Evolutionary conservation across 1,284 basidiomycete genomes (phyloP).

Genomic region (Rhodotorula mucilaginosa): DNA sequence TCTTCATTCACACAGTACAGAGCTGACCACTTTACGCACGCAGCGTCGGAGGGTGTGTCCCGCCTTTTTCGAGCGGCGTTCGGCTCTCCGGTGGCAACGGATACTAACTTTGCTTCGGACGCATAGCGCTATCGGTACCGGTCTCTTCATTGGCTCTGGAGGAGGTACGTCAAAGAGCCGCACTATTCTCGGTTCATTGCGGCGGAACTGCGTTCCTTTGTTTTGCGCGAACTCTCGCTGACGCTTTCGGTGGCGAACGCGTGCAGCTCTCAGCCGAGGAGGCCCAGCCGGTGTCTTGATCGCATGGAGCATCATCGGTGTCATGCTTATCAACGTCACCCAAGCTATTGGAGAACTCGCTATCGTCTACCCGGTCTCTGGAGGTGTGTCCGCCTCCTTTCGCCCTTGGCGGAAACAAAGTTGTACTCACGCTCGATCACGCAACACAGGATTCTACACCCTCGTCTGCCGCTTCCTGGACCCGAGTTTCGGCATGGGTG

Average conservation of each 20-base stretch:
- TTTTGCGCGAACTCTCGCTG: not conserved
- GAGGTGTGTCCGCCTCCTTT: constrained; percentile 34
- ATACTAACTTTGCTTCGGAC: not conserved
- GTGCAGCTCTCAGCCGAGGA: constrained; percentile 50
- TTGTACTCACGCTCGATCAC: too few species aligned
- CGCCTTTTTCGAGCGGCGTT: constrained; percentile 18
- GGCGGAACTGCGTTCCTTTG: not conserved
- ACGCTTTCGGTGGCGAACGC: not conserved
- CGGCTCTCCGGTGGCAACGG: not conserved
- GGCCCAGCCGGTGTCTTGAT: constrained; percentile 52
- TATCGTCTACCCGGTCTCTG: constrained; percentile 51
- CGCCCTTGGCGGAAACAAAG: not conserved
- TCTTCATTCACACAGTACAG: not conserved
- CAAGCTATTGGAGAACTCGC: constrained; percentile 50
- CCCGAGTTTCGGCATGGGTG: constrained; percentile 36
- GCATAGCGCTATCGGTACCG: constrained; percentile 1
- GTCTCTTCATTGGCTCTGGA: constrained; percentile 49
- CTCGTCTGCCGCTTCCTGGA: constrained; percentile 47
- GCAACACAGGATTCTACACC: constrained; percentile 50
- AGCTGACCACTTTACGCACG: not conserved
- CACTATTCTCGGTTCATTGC: not conserved
- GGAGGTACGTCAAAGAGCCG: not conserved
- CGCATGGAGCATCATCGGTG: constrained; percentile 47
- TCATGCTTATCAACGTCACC: constrained; percentile 43
- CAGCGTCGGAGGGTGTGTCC: not conserved